Percentiles rank a stretch among this genome's conserved stretches.
Evolutionary conservation across 2,329 filamentous ascomycete genomes (phyloP).

Genomic region (Corinectria fuckeliana): DNA sequence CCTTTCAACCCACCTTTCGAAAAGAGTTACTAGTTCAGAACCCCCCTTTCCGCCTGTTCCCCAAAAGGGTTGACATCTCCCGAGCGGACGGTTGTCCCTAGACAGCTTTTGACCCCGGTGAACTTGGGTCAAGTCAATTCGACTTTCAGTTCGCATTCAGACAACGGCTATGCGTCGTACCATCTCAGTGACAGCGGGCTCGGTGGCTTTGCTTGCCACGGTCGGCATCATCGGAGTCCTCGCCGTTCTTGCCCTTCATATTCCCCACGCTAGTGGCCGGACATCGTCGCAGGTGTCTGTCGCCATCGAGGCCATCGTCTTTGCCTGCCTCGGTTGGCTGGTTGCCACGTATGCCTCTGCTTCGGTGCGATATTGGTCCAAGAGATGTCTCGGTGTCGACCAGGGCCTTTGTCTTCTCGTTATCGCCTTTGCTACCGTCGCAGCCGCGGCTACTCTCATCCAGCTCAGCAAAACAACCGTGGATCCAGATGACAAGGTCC

Average conservation of each 20-base stretch:
- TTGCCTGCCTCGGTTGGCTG: slow-evolving; percentile 36
- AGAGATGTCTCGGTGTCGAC: slow-evolving; percentile 32
- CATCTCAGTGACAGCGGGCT: slow-evolving; percentile 29
- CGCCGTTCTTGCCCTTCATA: slow-evolving; percentile 27
- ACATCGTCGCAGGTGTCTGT: slow-evolving; percentile 37
- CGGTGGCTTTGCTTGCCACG: slow-evolving; percentile 31
- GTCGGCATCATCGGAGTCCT: slow-evolving; percentile 29
- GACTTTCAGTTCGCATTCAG: slow-evolving; percentile 7
- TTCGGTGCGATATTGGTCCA: slow-evolving; percentile 33
- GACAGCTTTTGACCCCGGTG: slow-evolving; percentile 2
- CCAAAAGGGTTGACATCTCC: neutral
- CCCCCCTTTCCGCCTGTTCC: neutral
- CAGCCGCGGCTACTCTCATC: slow-evolving; percentile 54
- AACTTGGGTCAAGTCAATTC: slow-evolving; percentile 15
- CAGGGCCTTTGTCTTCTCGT: slow-evolving; percentile 44
- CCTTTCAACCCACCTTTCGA: neutral
- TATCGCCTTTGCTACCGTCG: slow-evolving; percentile 52
- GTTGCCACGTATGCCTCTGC: slow-evolving; percentile 44
- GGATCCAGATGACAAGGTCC: slow-evolving; percentile 17
- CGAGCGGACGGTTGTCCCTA: slow-evolving; percentile 10
- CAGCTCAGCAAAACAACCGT: slow-evolving; percentile 41
- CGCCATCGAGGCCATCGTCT: slow-evolving; percentile 37
- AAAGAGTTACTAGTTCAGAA: neutral
- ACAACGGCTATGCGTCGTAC: slow-evolving; percentile 27
- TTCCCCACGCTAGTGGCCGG: slow-evolving; percentile 31